Evolutionary conservation across 148 eudicot species (phyloP), one percentile per base, ranked within the genome.

Genomic region (Chenopodium formosanum): DNA sequence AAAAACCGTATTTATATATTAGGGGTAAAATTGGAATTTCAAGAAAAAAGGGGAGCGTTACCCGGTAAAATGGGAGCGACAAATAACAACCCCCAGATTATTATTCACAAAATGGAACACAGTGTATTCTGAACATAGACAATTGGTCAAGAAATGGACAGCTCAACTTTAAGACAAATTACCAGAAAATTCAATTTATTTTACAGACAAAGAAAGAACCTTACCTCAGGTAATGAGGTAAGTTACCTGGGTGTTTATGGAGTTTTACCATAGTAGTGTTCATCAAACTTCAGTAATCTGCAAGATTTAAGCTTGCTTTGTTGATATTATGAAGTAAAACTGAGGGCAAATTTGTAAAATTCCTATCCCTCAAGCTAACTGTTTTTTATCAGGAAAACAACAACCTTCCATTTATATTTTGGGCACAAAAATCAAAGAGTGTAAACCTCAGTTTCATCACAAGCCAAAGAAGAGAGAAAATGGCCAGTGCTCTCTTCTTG

Each of bases 401-500:
- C 83, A 76, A 82, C 77, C 82, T 78, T 78, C 9, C 44, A 53
- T 73, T 62, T 37, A 34, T 32, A 27, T 37, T 70, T 70, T 27
- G n/a, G 13, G 64, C 74, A 76, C 75, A 86, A 56, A 64, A 27
- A 67, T 72, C 75, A 53, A 83, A 46, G 56, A 56, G 40, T 31
- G 25, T 19, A 76, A 84, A 75, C 22, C 34, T 79, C 56, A 70
- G 34, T 25, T 34, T 12, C 53, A 50, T 12, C 40, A 71, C 23
- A 63, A 76, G 20, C 65, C 32, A 67, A 68, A 17, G 20, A 66
- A 13, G 17, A 44, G 10, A 65, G 34, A n/a, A 77, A 76, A 95
- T 93, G 97, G 92, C 90, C 79, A 87, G 84, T 81, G 82, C 91
- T 71, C 88, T 91, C 53, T 81, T 78, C 84, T 81, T 93, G 76